These are phyloP conservation scores for Geranium rotundifolium DNA, from an alignment of 345 rosid species.

Conservation along the genomic window DNA sequence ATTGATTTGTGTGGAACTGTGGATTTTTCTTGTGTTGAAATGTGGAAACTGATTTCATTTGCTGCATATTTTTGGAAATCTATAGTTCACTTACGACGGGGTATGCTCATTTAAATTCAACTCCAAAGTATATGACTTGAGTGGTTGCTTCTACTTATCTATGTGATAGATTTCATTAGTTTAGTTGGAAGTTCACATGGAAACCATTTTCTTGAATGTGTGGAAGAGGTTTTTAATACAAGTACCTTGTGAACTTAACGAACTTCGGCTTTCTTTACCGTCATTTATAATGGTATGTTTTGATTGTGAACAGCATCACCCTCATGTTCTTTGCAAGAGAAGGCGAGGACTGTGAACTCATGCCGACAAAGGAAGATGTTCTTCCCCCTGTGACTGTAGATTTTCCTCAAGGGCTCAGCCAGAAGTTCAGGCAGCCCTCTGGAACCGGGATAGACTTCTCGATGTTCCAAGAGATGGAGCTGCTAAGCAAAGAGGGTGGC, in stretches of 20 bases:
- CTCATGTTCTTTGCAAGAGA: conserved; percentile 78
- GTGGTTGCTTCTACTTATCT: background rate
- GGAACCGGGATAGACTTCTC: conserved; percentile 75
- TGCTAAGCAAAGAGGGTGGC: conserved; percentile 25
- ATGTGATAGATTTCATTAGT: background rate
- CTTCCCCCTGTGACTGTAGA: conserved; percentile 44
- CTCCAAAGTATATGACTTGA: background rate
- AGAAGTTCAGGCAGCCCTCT: conserved; percentile 64
- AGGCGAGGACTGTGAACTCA: conserved; percentile 46
- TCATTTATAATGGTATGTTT: background rate
- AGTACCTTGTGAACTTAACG: background rate
- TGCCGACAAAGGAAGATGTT: conserved; percentile 47
- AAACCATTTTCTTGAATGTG: background rate
- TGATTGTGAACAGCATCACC: conserved; percentile 43
- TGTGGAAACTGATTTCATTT: no score
- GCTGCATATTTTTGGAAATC: background rate
- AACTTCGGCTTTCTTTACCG: background rate
- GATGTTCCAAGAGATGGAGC: conserved; percentile 44
- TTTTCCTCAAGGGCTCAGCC: conserved; percentile 74
- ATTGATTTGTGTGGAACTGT: background rate
- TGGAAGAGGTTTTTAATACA: background rate
- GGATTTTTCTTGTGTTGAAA: background rate
- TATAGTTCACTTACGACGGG: no score
- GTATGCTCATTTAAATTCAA: no score
- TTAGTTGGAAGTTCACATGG: background rate